These are phyloP conservation scores for Iris macrosiphon DNA, from an alignment of 106 monocot species.

Conservation along the genomic window DNA sequence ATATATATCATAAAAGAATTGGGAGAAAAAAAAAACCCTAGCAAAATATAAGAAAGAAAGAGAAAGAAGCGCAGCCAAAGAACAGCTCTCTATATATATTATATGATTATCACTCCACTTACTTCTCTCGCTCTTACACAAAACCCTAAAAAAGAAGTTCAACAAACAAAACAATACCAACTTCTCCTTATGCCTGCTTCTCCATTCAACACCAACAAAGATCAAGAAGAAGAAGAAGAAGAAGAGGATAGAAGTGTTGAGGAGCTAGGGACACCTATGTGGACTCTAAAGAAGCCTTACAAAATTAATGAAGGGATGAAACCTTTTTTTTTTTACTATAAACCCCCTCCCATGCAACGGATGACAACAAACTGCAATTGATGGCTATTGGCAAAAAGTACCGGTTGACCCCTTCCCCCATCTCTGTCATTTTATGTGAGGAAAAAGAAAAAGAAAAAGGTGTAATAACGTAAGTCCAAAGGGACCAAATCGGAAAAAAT, in stretches of 20 bases:
- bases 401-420: no score
- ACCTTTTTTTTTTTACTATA: no score
- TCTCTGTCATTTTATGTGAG: no score
- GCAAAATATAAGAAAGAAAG: constrained; percentile 15
- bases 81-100: not conserved
- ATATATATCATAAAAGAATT: not conserved
- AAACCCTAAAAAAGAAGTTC: not conserved
- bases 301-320: not conserved
- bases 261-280: constrained; percentile 1
- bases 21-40: not conserved
- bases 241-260: not conserved
- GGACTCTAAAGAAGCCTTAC: not conserved
- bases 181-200: not conserved
- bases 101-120: not conserved
- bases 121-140: not conserved
- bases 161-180: not conserved
- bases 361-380: no score
- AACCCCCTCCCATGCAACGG: no score
- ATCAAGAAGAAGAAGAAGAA: not conserved
- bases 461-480: no score
- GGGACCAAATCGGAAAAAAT: no score
- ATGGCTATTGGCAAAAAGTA: no score
- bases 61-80: constrained; percentile 7
- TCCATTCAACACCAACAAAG: constrained; percentile 4
- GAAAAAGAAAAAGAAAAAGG: no score